Base-by-base conservation (phyloP, 306 rosid species). In the Crataegus laevigata region DNA sequence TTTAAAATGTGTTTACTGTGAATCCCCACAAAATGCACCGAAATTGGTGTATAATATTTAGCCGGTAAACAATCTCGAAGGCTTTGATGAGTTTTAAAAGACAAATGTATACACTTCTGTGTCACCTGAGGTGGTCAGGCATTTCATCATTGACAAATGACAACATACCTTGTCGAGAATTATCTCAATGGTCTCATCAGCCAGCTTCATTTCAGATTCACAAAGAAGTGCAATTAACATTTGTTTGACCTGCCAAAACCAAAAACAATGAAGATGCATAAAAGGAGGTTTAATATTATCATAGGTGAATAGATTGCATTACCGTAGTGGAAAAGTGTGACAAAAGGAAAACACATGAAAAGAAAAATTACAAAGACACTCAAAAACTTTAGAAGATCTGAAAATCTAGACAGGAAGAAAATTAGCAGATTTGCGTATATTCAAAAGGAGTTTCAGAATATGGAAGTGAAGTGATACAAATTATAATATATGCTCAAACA, bases 201-300 rank as follows among this genome's bases (percentile, higher is more conserved):
- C 81, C 69, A 94, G 83, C 75, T 90, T 94, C 89, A 89, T 84
- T 55, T 90, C 96, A 24, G 96, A 87, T 75, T 94, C 99, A 43
- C 88, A 78, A 22, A 94, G 91, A 85, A 94, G 93, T 47, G 97
- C 99, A 74, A 88, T 78, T 79, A 94, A 74, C 99, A 94, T 94
- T 80, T 88, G 81, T 79, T 89, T 92, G 64, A 94, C 99, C 99
- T 94, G 87, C 75, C 28, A 82, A 1, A 75, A 78, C 13, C 50
- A 79, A 6, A 50, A 1, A 59, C n/a, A 69, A 77, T 6, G 60
- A 57, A 21, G 36, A 69, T n/a, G 3, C n/a, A 52, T 52, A 45
- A 18, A 73, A 34, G 47, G 29, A 38, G 70, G 45, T 24, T n/a
- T 30, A 58, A 72, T 45, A 57, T 24, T 22, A 14, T 34, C n/a